phyloP scores from a whole-genome alignment of 139 green algal genomes.

The Tetradesmus lagerheimii region DNA sequence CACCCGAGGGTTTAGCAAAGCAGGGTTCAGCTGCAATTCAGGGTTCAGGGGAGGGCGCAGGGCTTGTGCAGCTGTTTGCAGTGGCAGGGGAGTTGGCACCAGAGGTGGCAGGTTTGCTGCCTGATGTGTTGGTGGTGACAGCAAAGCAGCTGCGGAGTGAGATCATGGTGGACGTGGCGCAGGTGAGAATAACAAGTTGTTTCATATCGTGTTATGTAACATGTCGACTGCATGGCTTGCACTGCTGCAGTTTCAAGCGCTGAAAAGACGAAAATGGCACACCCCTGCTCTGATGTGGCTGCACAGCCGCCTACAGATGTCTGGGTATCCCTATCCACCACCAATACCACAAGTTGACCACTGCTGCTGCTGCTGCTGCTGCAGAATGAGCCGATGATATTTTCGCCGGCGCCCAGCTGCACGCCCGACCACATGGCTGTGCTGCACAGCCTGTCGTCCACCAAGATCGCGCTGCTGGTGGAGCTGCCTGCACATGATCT shows the following conservation, averaged over 20 bases:
- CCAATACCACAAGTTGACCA: background rate
- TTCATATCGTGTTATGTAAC: too few species aligned
- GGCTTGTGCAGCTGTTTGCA: slow-evolving; percentile 9
- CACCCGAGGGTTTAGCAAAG: background rate
- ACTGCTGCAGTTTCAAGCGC: too few species aligned
- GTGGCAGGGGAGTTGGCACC: background rate
- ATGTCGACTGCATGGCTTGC: too few species aligned
- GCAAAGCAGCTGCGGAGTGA: slow-evolving; percentile 5
- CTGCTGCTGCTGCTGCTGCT: background rate
- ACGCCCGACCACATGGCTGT: background rate
- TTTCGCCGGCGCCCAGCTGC: background rate
- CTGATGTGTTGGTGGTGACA: slow-evolving; percentile 4
- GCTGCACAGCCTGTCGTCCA: background rate
- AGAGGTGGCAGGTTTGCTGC: background rate
- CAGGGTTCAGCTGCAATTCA: background rate
- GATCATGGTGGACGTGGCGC: background rate
- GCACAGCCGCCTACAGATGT: background rate
- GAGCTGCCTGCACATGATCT: slow-evolving; percentile 16
- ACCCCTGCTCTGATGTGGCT: too few species aligned
- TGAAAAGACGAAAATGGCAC: too few species aligned
- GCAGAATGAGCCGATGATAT: slow-evolving; percentile 25
- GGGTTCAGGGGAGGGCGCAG: background rate
- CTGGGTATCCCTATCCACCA: too few species aligned
- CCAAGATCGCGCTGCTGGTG: slow-evolving; percentile 24
- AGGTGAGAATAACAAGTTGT: background rate